Conservation (phyloP, 73 alveolate genomes). For the Breviolum minutum region DNA sequence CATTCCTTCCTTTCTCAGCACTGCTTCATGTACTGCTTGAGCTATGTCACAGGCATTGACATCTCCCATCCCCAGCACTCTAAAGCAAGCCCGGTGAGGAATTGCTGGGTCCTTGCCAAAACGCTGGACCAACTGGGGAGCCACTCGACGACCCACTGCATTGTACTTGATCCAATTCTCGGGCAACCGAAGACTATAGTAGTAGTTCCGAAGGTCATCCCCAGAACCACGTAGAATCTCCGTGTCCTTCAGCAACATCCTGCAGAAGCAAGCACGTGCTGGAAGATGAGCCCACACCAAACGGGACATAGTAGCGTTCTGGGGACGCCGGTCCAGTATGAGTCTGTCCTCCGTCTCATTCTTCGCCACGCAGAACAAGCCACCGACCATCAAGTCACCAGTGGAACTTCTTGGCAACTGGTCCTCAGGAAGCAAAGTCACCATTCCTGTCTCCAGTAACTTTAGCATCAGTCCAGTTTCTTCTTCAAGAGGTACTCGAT, state of each 20-base stretch:
- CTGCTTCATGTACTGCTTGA: background rate
- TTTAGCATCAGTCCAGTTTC: background rate
- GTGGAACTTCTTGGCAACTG: background rate
- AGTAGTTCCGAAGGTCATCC: background rate
- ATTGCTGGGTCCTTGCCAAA: background rate
- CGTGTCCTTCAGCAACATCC: background rate
- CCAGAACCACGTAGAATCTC: background rate
- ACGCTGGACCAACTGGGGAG: background rate
- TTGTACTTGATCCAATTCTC: background rate
- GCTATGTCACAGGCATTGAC: background rate
- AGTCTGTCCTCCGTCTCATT: background rate
- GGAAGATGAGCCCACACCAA: background rate
- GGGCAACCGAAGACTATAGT: background rate
- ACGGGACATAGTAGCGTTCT: background rate
- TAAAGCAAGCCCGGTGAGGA: background rate
- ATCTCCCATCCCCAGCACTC: background rate
- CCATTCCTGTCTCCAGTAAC: background rate
- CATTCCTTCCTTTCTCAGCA: background rate
- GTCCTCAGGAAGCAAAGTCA: background rate
- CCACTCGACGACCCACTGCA: constrained; percentile 4
- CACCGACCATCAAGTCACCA: background rate
- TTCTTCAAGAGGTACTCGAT: background rate
- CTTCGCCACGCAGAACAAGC: background rate
- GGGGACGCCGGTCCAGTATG: background rate
- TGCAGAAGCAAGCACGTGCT: background rate